Evolutionary conservation across 371 early-diverging fungal genomes (phyloP).

Genomic region (Blakeslea trispora): DNA sequence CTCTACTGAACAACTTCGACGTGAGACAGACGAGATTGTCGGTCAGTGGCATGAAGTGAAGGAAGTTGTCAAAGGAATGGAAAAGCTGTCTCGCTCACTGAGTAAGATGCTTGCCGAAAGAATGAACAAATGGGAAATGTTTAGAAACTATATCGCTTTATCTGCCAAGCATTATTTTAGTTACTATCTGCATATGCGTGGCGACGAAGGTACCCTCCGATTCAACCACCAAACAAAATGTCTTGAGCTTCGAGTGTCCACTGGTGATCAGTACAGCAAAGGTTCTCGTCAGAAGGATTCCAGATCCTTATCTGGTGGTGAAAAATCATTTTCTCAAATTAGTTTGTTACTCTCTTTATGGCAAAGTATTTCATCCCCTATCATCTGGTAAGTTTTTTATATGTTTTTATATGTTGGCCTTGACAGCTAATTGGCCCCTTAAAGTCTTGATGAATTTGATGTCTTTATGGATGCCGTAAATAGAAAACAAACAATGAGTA

Average conservation of each 20-base stretch:
- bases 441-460: slow-evolving; percentile 99
- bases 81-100: slow-evolving; percentile 30
- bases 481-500: slow-evolving; percentile 81
- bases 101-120: slow-evolving; percentile 66
- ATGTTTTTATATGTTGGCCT: not conserved
- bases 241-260: slow-evolving; percentile 63
- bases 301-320: slow-evolving; percentile 96
- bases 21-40: slow-evolving; percentile 50
- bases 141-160: slow-evolving; percentile 72
- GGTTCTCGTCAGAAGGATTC: slow-evolving; percentile 78
- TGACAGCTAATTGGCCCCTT: too few species aligned
- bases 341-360: slow-evolving; percentile 96
- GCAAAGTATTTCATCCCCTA: slow-evolving; percentile 94
- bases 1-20: slow-evolving; percentile 58
- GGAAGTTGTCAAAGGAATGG: slow-evolving; percentile 50
- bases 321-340: slow-evolving; percentile 98
- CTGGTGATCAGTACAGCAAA: slow-evolving; percentile 46
- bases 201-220: slow-evolving; percentile 84
- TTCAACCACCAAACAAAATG: slow-evolving; percentile 78
- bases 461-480: slow-evolving; percentile 99
- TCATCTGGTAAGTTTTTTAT: slow-evolving; percentile 71
- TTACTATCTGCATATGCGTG: slow-evolving; percentile 76
- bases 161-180: slow-evolving; percentile 75
- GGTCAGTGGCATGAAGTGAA: slow-evolving; percentile 63
- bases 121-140: slow-evolving; percentile 61